phyloP scores from a whole-genome alignment of 106 monocot genomes.

The Platanthera guangdongensis region DNA sequence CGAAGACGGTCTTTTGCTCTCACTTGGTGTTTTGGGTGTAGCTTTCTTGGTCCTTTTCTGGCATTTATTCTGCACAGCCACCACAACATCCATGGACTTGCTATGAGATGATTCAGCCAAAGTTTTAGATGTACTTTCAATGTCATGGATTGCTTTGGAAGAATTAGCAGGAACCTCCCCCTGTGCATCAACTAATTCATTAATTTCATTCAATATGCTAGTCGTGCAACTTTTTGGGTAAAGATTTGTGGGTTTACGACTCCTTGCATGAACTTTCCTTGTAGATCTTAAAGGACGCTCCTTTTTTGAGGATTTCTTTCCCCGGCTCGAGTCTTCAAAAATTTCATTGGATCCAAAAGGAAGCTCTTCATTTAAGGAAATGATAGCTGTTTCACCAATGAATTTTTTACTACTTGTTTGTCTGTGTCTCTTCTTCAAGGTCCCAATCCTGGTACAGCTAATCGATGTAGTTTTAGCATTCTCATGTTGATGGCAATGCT shows the following conservation, averaged over 20 bases:
- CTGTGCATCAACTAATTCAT: neutral
- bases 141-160: neutral
- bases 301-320: neutral
- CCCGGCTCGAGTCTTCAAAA: conserved; percentile 7
- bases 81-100: neutral
- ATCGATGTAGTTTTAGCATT: neutral
- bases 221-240: neutral
- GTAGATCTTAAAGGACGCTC: neutral
- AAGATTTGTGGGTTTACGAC: neutral
- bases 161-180: neutral
- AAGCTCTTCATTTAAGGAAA: conserved; percentile 2
- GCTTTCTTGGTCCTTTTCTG: conserved; percentile 5
- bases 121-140: neutral
- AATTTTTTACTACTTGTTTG: conserved; percentile 7
- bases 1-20: conserved; percentile 13
- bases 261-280: conserved; percentile 2
- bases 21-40: conserved; percentile 3
- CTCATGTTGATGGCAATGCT: neutral
- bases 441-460: conserved; percentile 2
- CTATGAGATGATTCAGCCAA: neutral
- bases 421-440: conserved; percentile 16
- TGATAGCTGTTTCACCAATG: neutral
- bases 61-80: conserved; percentile 5
- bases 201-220: neutral
- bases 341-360: neutral